phyloP scores from a whole-genome alignment of 805 yeast species.

The Priceomyces carsonii region DNA sequence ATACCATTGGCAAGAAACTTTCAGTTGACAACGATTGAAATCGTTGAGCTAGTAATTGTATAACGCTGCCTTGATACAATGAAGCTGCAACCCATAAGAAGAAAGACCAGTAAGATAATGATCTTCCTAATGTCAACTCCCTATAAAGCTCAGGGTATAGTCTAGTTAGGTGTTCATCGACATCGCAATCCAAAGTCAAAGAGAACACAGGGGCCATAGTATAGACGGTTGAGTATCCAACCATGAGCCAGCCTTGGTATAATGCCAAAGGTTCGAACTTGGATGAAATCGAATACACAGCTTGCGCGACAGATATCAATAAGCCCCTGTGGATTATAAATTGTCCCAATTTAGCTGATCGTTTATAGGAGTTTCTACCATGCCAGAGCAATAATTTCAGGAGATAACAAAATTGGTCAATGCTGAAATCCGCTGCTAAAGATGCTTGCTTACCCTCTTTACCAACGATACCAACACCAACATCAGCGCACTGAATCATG shows the following conservation, averaged over 20 bases:
- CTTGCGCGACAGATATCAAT: slow-evolving; percentile 91
- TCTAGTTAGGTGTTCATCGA: slow-evolving; percentile 83
- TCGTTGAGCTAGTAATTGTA: slow-evolving; percentile 79
- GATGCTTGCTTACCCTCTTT: slow-evolving; percentile 98
- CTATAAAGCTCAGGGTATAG: slow-evolving; percentile 93
- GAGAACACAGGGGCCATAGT: slow-evolving; percentile 99
- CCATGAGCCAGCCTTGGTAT: slow-evolving; percentile 97
- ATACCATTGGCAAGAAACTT: slow-evolving; percentile 74
- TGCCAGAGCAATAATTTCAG: slow-evolving; percentile 93
- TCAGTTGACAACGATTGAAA: slow-evolving; percentile 61
- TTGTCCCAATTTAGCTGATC: slow-evolving; percentile 93
- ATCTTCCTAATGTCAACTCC: slow-evolving; percentile 85
- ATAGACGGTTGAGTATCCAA: slow-evolving; percentile 94
- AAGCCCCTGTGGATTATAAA: slow-evolving; percentile 96
- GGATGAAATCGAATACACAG: slow-evolving; percentile 85
- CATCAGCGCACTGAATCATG: slow-evolving; percentile 98
- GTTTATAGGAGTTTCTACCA: slow-evolving; percentile 94
- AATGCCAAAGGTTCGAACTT: slow-evolving; percentile 91
- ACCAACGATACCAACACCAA: slow-evolving; percentile 98
- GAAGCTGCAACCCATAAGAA: slow-evolving; percentile 90
- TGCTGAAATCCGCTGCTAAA: slow-evolving; percentile 93
- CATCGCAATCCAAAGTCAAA: slow-evolving; percentile 86
- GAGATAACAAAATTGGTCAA: slow-evolving; percentile 86
- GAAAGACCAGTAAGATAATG: slow-evolving; percentile 83
- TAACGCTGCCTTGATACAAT: slow-evolving; percentile 84